Base-by-base conservation (phyloP, 2,329 filamentous ascomycete species). In the Colletotrichum sp. region DNA sequence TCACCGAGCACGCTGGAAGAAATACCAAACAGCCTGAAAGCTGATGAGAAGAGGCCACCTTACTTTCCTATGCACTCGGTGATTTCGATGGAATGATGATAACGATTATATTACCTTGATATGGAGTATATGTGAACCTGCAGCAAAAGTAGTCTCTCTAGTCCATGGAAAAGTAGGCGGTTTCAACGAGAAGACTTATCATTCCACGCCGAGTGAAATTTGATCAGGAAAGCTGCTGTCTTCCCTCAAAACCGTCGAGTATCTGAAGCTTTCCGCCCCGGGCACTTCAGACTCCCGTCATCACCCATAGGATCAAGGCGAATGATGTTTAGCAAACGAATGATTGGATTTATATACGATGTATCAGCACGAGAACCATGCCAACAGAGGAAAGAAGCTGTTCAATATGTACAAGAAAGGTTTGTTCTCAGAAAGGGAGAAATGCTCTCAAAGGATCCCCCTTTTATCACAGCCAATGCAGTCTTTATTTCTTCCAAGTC, bases 271-370 rank as follows among this genome's bases (percentile, higher is more conserved):
- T 13, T 21, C n/a, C n/a, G n/a, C 6, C 3, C 9, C 16, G 0
- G 8, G 9, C 6, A 14, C 26, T 6, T 2, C 26, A n/a, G 16
- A 36, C 30, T 12, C 2, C 18, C 9, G n/a, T 36, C 57, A 5
- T 28, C 26, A n/a, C 28, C 28, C 16, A 60, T 7, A 14, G 2
- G 7, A 30, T 28, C 28, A n/a, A 60, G 24, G 26, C 26, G 26
- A 26, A 26, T 6, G 26, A 6, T 6, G n/a, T 36, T 30, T 63
- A 67, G 66, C 21, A 65, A 72, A 68, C 64, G 63, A 71, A 72
- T 75, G 75, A 68, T 66, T 69, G 57, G 69, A 65, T 75, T 67
- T 77, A 75, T 75, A 69, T 77, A 69, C 75, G 67, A 48, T 55
- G 43, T 52, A 55, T 21, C 59, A 43, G 64, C 64, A 70, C 16